Base-by-base conservation (phyloP, 2,329 filamentous ascomycete species). In the Periconia macrospinosa region DNA sequence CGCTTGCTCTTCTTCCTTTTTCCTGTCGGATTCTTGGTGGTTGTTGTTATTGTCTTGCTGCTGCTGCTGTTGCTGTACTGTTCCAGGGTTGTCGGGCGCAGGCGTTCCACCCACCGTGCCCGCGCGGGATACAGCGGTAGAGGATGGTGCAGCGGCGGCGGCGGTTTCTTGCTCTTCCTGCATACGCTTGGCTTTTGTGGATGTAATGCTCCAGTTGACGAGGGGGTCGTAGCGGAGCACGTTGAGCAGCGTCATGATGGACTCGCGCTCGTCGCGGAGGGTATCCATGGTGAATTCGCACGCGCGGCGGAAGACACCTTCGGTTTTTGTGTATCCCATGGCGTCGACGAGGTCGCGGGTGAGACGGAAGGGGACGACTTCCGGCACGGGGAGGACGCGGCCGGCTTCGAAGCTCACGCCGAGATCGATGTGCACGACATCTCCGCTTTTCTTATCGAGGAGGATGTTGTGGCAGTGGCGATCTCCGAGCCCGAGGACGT, bases 241-340 rank as follows among this genome's bases (percentile, higher is more conserved):
- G 69, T 99, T 95, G 18, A 99, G 85, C 49, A 99, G 92, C 0
- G 94, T 97, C 92, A 97, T 97, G 77, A 99, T 99, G 43, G 89
- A 92, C 71, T 96, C 95, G 13, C 90, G 90, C 72, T 99, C 94
- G 65, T 96, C 90, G n/a, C 94, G 87, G 35, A 99, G 79, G 1
- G 95, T 92, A 57, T 97, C 92, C 30, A 99, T 84, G 0, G 92
- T 97, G 71, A 97, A 97, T 71, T 99, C 95, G 73, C 94, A 99
- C 75, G 93, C 97, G n/a, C 95, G 86, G 8, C 94, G 86, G 78
- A 97, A 99, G 0, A 97, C 92, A 3, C 94, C 94, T 73, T 99
- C 95, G 0, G 92, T 96, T 66, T 90, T 91, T 2, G 91, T 95
- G 61, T 96, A 89, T 27, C 94, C 94, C 90, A 99, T 97, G 23